Evolutionary conservation across 805 yeast genomes (phyloP).

Genomic region (Maudiozyma saulgeensis): DNA sequence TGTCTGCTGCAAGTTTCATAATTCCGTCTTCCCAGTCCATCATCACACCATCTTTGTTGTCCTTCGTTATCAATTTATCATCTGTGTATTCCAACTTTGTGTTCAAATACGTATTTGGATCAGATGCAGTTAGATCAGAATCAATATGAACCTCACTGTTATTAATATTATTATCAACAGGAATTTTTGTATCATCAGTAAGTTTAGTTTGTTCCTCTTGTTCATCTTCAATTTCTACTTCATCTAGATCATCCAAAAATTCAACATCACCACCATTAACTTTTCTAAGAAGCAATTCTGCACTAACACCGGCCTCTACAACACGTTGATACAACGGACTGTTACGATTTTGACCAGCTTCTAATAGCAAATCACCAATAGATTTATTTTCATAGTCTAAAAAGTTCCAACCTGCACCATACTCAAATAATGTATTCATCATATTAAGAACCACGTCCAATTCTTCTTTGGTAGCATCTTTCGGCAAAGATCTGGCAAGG

Average conservation of each 20-base stretch:
- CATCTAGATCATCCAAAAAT: constrained; percentile 43
- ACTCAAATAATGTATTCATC: constrained; percentile 60
- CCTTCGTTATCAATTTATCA: constrained; percentile 64
- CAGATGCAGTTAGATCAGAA: constrained; percentile 56
- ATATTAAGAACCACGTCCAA: constrained; percentile 39
- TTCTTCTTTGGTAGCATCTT: constrained; percentile 31
- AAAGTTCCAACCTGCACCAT: constrained; percentile 90
- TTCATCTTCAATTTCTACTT: constrained; percentile 31
- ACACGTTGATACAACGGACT: constrained; percentile 38
- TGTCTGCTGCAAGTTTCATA: constrained; percentile 72
- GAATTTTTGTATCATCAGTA: background rate
- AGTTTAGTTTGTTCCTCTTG: constrained; percentile 5
- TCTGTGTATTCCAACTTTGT: constrained; percentile 56
- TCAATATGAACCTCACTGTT: constrained; percentile 20
- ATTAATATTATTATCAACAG: constrained; percentile 7
- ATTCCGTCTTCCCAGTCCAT: constrained; percentile 90
- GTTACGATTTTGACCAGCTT: constrained; percentile 35
- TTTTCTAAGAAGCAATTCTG: constrained; percentile 71
- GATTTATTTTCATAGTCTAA: constrained; percentile 63
- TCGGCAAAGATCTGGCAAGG: constrained; percentile 44
- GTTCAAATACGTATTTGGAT: constrained; percentile 53
- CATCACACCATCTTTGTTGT: constrained; percentile 84
- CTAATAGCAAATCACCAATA: constrained; percentile 71
- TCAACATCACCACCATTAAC: constrained; percentile 58
- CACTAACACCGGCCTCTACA: constrained; percentile 83